A percentile compares a stretch with the other conserved stretches of the same genome.
Conservation (phyloP, 345 rosid species). For the Gossypium ekmanianum region DNA sequence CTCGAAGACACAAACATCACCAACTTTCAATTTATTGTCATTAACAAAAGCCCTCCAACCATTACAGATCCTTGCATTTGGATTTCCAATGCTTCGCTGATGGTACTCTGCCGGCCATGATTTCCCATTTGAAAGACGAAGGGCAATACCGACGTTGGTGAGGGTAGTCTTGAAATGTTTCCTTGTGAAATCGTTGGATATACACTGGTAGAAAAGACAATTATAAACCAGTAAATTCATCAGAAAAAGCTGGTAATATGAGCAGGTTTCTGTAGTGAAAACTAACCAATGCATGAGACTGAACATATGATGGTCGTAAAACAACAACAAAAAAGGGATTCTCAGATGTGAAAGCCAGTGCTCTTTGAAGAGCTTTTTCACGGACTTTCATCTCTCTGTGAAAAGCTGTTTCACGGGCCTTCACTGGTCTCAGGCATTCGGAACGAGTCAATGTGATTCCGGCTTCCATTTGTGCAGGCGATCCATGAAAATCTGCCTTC, state of each 20-base stretch:
- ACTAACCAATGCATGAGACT: neutral
- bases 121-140: neutral
- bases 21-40: neutral
- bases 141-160: neutral
- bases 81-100: neutral
- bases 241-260: neutral
- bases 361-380: neutral
- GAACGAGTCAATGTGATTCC: neutral
- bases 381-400: neutral
- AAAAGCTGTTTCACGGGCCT: neutral
- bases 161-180: neutral
- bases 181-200: constrained; percentile 11
- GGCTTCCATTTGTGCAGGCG: neutral
- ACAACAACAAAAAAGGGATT: neutral
- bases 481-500: neutral
- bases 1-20: neutral
- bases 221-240: neutral
- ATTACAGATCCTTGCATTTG: neutral
- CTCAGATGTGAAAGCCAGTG: neutral
- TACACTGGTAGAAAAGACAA: neutral
- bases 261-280: neutral
- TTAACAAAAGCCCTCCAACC: neutral
- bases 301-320: neutral
- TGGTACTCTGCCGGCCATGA: neutral
- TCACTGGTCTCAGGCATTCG: neutral